Evolutionary conservation across 352 stramenopile genomes (phyloP), one percentile per base, ranked within the genome.

Genomic region (Blastocystis sp.): DNA sequence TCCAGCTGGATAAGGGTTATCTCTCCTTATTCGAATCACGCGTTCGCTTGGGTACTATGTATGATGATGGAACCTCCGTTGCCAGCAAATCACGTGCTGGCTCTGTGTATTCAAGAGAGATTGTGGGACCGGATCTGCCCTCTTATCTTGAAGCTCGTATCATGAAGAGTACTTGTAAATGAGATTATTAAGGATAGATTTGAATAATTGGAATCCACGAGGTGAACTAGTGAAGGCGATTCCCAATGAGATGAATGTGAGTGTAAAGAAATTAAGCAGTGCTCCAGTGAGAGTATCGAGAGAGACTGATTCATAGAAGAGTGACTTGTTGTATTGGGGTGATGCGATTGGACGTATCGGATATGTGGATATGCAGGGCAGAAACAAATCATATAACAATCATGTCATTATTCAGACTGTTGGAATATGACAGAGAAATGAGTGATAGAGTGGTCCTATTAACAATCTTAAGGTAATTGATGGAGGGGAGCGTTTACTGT

Each of bases 281-380:
- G 27, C 40, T 13, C 48, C 51, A 17, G 73, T 66, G 3, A 15
- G 48, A 13, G 24, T 54, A 19, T n/a, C 24, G 22, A 0, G 73
- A 30, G n/a, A 2, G 22, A 9, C 22, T 42, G 7, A n/a, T 57
- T 6, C 11, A 24, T 84, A 84, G 73, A 60, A 4, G 15, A 68
- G 13, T 35, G 59, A 40, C 1, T 54, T 64, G 6, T 35, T 84
- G 73, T 84, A 84, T 27, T 84, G 73, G 73, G 73, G 73, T n/a
- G 59, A 68, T 57, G 48, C 58, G 5, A 84, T 44, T 24, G 73
- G 73, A 27, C 27, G 40, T n/a, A 84, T 84, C 15, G 73, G 73
- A 1, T 84, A 64, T 33, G 27, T 69, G 1, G 73, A 84, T 57
- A 64, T 56, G n/a, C 7, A 69, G 9, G 3, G 9, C 19, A 35